These are phyloP conservation scores for Aspergillus fischeri DNA, from an alignment of 2,329 filamentous ascomycete species.

Conservation along the genomic window DNA sequence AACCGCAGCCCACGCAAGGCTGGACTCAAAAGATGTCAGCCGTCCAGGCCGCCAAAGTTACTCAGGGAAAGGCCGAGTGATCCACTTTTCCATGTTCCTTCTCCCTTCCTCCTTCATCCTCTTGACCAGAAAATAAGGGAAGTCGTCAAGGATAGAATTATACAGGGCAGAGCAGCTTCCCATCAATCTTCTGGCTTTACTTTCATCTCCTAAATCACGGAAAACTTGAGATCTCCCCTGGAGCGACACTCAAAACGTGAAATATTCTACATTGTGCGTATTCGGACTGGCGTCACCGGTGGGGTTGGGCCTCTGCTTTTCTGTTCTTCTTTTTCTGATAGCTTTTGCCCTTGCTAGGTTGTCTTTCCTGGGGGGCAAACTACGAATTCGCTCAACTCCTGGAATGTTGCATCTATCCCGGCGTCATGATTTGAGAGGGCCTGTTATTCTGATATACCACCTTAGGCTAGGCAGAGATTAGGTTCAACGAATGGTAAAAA, in stretches of 20 bases:
- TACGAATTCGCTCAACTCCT: neutral
- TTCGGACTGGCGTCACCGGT: neutral
- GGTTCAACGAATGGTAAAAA: neutral
- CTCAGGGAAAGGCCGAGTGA: constrained; percentile 41
- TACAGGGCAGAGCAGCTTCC: neutral
- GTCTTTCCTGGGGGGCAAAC: neutral
- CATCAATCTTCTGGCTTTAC: neutral
- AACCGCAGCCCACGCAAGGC: constrained; percentile 78
- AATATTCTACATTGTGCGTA: neutral
- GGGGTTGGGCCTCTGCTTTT: neutral
- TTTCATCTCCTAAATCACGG: too few species aligned
- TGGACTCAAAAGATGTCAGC: constrained; percentile 98
- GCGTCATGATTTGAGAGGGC: neutral
- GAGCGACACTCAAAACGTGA: neutral
- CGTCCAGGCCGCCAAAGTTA: constrained; percentile 83
- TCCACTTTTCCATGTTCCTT: neutral
- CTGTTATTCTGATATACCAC: neutral
- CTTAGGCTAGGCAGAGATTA: neutral
- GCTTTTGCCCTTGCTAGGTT: neutral
- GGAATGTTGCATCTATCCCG: neutral
- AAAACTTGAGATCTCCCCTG: neutral
- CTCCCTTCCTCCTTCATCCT: neutral
- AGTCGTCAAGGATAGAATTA: neutral
- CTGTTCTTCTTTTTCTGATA: neutral
- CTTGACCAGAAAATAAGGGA: neutral